Base-by-base conservation (phyloP, 495 filamentous ascomycete genomes). In the Penicillium canariense region DNA sequence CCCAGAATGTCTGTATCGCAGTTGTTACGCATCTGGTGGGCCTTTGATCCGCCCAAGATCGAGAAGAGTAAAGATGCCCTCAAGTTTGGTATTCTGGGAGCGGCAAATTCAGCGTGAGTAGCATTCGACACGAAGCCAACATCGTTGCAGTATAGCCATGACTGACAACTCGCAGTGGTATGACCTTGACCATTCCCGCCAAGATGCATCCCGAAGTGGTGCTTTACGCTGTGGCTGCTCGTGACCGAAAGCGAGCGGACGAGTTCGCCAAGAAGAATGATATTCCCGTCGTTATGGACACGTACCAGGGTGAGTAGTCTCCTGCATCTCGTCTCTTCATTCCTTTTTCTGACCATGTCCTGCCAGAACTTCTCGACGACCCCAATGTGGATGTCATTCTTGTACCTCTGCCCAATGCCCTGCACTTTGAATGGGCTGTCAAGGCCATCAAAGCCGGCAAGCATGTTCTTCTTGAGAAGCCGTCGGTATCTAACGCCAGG, bases 381-480 rank as follows among this genome's bases (percentile, higher is more conserved):
- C 68, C 73, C 14, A 54, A 68, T 10, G 75, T 86, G 38, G 72
- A 81, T 48, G 69, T 66, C 38, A 68, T 86, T 27, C 81, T 79
- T 63, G 77, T 82, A 48, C 67, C 76, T 9, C 63, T 81, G 6
- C 79, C 78, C 6, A 82, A 80, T 56, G 71, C 70, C 5, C 62
- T 81, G 15, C 81, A 84, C 56, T 78, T 70, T 48, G 80, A 83
- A 60, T 84, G 80, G 81, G 64, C 80, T 1, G 32, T 77, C 40
- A 75, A 74, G 48, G 65, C 79, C 11, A 66, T 86, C 25, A 58
- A 66, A n/a, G 72, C 70, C 2, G 78, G 79, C 1, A 85, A 85
- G 59, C 82, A 85, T 63, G 81, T 86, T 26, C 70, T 86, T 3
- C 63, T 81, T 11, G 83, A 84, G 58, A 83, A 84, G 60, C 80